These are phyloP conservation scores for Hanseniaspora occidentalis DNA, from an alignment of 805 yeast genomes.

Conservation along the genomic window DNA sequence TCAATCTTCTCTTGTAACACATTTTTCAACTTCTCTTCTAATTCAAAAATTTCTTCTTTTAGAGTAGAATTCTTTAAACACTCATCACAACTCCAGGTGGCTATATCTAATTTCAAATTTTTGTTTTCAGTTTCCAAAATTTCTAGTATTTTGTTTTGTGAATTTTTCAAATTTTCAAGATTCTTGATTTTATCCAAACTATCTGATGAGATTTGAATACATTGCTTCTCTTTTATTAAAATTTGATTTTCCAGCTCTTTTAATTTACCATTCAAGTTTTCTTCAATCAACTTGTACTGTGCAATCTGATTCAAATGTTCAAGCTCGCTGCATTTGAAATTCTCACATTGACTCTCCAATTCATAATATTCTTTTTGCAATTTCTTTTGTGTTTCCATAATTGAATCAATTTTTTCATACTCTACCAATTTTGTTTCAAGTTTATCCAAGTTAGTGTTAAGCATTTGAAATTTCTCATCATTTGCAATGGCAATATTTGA, in stretches of 20 bases:
- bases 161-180: not conserved
- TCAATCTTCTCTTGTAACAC: constrained; percentile 15
- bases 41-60: constrained; percentile 11
- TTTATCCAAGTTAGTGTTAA: too few species aligned
- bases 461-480: not conserved
- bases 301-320: not conserved
- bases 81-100: not conserved
- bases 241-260: constrained; percentile 20
- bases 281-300: constrained; percentile 2
- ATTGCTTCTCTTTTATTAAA: constrained; percentile 8
- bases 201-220: not conserved
- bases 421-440: not conserved
- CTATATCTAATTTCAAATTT: constrained; percentile 10
- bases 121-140: constrained; percentile 10
- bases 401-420: constrained; percentile 9
- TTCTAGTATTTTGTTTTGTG: not conserved
- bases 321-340: constrained; percentile 5
- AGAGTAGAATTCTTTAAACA: constrained; percentile 2
- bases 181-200: not conserved
- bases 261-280: constrained; percentile 20
- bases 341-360: constrained; percentile 12
- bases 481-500: not conserved
- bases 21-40: constrained; percentile 14
- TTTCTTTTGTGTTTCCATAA: constrained; percentile 12
- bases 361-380: constrained; percentile 11